A percentile compares a stretch with the other conserved stretches of the same genome.
Evolutionary conservation across 2,329 filamentous ascomycete species (phyloP).

Genomic region (Biscogniauxia marginata): DNA sequence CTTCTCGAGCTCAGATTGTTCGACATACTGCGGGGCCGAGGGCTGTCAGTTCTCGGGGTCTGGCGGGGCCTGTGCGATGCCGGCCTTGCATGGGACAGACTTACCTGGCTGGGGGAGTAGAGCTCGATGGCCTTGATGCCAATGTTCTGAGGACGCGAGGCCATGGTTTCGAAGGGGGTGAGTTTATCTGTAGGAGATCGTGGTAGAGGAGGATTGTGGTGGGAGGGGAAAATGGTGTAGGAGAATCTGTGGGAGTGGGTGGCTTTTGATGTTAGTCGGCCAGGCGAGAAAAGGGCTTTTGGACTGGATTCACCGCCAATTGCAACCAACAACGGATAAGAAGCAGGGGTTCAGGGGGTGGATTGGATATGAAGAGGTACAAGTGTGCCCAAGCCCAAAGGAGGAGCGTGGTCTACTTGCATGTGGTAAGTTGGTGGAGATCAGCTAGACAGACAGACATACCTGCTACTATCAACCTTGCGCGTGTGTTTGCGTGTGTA

Average conservation of each 20-base stretch:
- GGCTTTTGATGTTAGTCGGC: conserved; percentile 5
- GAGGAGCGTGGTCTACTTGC: not conserved
- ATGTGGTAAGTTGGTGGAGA: not conserved
- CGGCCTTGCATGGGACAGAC: conserved; percentile 30
- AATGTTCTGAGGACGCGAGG: conserved; percentile 78
- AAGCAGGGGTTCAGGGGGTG: not conserved
- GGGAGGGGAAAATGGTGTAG: conserved; percentile 2
- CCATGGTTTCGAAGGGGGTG: conserved; percentile 49
- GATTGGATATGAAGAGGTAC: not conserved
- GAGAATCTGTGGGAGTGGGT: not conserved
- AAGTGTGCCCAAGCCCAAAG: not conserved
- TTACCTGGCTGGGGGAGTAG: conserved; percentile 82
- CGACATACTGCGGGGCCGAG: conserved; percentile 64
- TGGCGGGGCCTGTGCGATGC: conserved; percentile 1
- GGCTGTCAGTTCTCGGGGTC: conserved; percentile 17
- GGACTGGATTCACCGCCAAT: conserved; percentile 1
- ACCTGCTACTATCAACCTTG: no score
- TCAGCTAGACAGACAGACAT: not conserved
- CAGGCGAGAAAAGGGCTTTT: conserved; percentile 3
- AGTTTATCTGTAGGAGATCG: not conserved
- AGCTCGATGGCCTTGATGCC: conserved; percentile 93
- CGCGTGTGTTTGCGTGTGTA: no score
- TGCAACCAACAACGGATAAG: not conserved
- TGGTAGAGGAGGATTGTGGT: conserved; percentile 4
- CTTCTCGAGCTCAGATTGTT: conserved; percentile 79